phyloP scores from a whole-genome alignment of 2,329 filamentous ascomycete species.

The Thielaviopsis euricoi region DNA sequence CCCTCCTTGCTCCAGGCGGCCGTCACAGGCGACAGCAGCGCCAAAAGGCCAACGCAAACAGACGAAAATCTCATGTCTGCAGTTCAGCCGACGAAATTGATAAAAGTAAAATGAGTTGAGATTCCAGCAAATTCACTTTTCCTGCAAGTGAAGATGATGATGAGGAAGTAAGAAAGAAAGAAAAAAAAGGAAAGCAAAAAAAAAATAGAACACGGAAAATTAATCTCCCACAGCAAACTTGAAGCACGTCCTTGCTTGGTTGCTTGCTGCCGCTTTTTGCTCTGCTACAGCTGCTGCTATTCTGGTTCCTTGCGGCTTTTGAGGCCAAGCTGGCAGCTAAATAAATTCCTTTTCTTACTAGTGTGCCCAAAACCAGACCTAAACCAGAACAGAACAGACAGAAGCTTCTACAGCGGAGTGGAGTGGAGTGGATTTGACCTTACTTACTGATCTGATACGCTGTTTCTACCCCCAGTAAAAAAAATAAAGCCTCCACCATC shows the following conservation, averaged over 20 bases:
- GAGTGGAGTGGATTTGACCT: too few relatives aligned
- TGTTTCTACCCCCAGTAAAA: too few relatives aligned
- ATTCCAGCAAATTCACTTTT: neutral
- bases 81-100: too few relatives aligned
- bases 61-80: constrained; percentile 50
- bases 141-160: constrained; percentile 17
- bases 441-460: too few relatives aligned
- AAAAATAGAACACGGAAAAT: constrained; percentile 19
- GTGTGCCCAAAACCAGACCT: too few relatives aligned
- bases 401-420: too few relatives aligned
- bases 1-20: constrained; percentile 80
- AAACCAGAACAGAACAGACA: too few relatives aligned
- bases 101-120: neutral
- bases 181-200: neutral
- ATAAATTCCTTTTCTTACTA: too few relatives aligned
- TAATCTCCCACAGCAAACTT: constrained; percentile 14
- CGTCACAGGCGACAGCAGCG: constrained; percentile 47
- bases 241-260: neutral
- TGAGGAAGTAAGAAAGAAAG: neutral
- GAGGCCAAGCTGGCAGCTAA: constrained; percentile 7
- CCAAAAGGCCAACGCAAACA: constrained; percentile 51
- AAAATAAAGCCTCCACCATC: too few relatives aligned
- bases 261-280: neutral
- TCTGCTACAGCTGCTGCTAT: too few relatives aligned
- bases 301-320: too few relatives aligned